Percentiles rank a stretch among this genome's conserved stretches.
phyloP scores from a whole-genome alignment of 495 filamentous ascomycete species.

The Friedmanniomyces simplex region DNA sequence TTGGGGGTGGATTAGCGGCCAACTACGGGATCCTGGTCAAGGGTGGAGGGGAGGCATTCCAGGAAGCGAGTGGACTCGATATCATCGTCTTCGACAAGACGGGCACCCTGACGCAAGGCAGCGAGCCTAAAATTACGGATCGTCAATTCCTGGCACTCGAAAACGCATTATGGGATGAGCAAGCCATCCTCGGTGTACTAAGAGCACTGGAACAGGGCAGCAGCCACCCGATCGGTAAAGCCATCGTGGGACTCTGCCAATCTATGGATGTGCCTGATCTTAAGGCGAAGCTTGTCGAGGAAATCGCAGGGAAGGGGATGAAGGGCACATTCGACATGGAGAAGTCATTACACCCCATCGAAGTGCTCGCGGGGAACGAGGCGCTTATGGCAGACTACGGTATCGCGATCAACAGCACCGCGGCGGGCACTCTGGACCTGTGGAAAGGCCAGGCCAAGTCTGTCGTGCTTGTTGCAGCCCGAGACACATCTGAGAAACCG shows the following conservation, averaged over 20 bases:
- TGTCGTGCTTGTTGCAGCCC: slow-evolving; percentile 25
- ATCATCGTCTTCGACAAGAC: slow-evolving; percentile 95
- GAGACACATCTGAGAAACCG: background rate
- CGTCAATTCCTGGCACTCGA: slow-evolving; percentile 39
- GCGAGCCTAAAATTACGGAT: slow-evolving; percentile 68
- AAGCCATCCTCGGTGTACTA: slow-evolving; percentile 43
- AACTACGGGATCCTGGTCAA: slow-evolving; percentile 83
- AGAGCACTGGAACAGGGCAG: slow-evolving; percentile 69
- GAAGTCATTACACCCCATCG: slow-evolving; percentile 28
- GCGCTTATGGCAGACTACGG: slow-evolving; percentile 44
- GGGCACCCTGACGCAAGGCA: slow-evolving; percentile 79
- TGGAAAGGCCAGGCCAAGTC: slow-evolving; percentile 31
- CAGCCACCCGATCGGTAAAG: slow-evolving; percentile 77
- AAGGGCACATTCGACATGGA: slow-evolving; percentile 52
- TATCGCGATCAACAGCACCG: slow-evolving; percentile 13
- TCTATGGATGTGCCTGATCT: slow-evolving; percentile 17
- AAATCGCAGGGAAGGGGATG: slow-evolving; percentile 75
- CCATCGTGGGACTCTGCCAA: slow-evolving; percentile 58
- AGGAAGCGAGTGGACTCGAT: slow-evolving; percentile 79
- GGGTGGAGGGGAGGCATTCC: slow-evolving; percentile 92
- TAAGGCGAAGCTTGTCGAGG: slow-evolving; percentile 46
- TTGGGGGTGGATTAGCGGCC: slow-evolving; percentile 80
- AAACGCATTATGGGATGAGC: slow-evolving; percentile 29
- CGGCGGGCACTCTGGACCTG: slow-evolving; percentile 10
- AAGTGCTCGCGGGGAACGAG: slow-evolving; percentile 80